Base-by-base conservation (phyloP, 176 grass and related monocot genomes). In the Alopecurus myosuroides region DNA sequence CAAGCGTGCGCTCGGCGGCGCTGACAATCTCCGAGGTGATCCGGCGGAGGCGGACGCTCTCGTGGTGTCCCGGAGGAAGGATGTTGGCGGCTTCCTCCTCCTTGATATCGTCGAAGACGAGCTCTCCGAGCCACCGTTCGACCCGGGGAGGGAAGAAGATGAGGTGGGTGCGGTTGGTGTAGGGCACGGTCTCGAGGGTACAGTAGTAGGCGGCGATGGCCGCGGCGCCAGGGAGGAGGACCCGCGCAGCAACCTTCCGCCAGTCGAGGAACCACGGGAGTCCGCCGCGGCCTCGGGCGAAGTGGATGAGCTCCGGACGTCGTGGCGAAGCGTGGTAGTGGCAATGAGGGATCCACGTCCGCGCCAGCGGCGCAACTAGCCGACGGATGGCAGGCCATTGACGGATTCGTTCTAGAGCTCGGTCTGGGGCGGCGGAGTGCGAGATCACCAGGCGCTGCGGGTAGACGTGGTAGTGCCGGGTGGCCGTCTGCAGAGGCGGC, bases 101-200 rank as follows among this genome's bases (percentile, higher is more conserved):
- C 93, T 98, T 98, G 28, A 92, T 78, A 9, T 90, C 12, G n/a
- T 83, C 53, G 68, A 95, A 95, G 77, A 92, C 46, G 76, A 83
- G 46, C 72, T 95, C 89, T 8, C 95, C 93, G 25, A 98, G 92
- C 82, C 90, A 88, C 31, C 91, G 88, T 91, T 98, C 95, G 77
- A 86, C 50, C 80, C 51, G 19, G 25, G 89, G 87, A 22, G 91
- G 88, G 71, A 98, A 28, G 80, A 95, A 57, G 33, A 98, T 37
- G 61, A 98, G 53, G 80, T 98, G 95, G 35, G 79, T 85, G 52
- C 95, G 86, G 81, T 98, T 95, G 42, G 91, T 95, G 85, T 95
- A 98, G 28, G 95, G 95, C 55, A 95, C 91, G 10, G 73, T 73
- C 91, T 98, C 95, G 41, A 98, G 77, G 77, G 95, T 86, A 42